Base-by-base conservation (phyloP, 1,284 basidiomycete species). In the Heterobasidion occidentale region DNA sequence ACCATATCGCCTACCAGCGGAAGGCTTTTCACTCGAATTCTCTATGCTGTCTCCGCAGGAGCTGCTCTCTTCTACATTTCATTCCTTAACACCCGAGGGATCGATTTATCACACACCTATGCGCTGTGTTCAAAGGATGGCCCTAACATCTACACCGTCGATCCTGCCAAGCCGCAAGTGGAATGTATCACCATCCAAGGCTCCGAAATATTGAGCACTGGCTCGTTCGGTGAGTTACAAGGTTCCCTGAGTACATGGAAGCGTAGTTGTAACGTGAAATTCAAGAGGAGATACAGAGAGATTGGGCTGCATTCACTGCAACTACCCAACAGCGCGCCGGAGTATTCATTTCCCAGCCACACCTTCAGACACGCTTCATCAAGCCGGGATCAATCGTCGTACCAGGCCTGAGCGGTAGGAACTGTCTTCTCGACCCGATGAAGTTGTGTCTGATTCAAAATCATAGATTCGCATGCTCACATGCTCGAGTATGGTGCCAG, bases 391-490 rank as follows among this genome's bases (percentile, higher is more conserved):
- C 84, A 46, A 78, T 86, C 54, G 70, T 88, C 36, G 76, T 89
- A 33, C 86, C 86, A 19, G 86, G 87, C 1, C 65, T 88, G 57
- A 86, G 77, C 64, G 86, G 86, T 86, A 55, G 45, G 59, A 52
- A 51, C 42, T 20, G 44, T 34, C 44, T 55, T 33, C 11, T 53
- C 50, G 46, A 38, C 50, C 27, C 6, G 27, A 5, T 27, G 6
- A 5, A 6, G 27, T 27, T 27, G 27, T 38, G 15, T 49, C 59
- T 56, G 35, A 49, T 59, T 20, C 53, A 49, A 54, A 50, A 45
- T 46, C n/a, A 11, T 62, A 88, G 92, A 94, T 71, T 88, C 90
- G 0, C 92, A 94, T 72, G 86, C 78, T 0, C 90, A 92, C 64
- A 81, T 88, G 51, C 74, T 92, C 14, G 86, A 89, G 66, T 89